Evolutionary conservation across 139 green algal species (phyloP).

Genomic region (Volvox africanus): DNA sequence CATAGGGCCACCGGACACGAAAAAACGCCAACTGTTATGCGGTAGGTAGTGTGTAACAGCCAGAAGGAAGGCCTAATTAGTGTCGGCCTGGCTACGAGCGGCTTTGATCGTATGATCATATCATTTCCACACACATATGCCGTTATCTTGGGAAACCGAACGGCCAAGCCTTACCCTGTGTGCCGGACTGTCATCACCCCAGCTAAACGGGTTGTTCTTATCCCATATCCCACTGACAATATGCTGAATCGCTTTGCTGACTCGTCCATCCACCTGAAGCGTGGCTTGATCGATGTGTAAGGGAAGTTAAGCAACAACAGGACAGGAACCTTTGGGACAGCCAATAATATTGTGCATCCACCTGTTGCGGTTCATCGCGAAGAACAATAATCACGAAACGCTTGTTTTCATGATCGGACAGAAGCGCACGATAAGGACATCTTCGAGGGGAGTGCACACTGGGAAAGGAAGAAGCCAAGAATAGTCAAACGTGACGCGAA

Average conservation of each 20-base stretch:
- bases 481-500: background rate
- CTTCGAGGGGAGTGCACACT: slow-evolving; percentile 1
- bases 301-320: background rate
- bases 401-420: slow-evolving; percentile 37
- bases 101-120: too few relatives aligned
- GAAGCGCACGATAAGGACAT: background rate
- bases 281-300: background rate
- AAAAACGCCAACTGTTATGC: too few relatives aligned
- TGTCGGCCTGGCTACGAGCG: too few relatives aligned
- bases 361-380: background rate
- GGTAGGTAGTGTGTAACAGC: too few relatives aligned
- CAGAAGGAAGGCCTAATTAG: too few relatives aligned
- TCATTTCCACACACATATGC: too few relatives aligned
- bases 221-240: background rate
- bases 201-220: slow-evolving; percentile 34
- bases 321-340: background rate
- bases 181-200: slow-evolving; percentile 5
- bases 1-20: too few relatives aligned
- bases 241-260: slow-evolving; percentile 16
- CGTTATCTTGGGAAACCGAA: too few relatives aligned
- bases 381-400: slow-evolving; percentile 33
- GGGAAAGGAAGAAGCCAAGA: background rate
- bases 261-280: background rate
- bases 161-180: slow-evolving; percentile 2
- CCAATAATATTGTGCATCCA: background rate